Evolutionary conservation across 2,329 filamentous ascomycete species (phyloP).

Genomic region (Fusarium sp.): DNA sequence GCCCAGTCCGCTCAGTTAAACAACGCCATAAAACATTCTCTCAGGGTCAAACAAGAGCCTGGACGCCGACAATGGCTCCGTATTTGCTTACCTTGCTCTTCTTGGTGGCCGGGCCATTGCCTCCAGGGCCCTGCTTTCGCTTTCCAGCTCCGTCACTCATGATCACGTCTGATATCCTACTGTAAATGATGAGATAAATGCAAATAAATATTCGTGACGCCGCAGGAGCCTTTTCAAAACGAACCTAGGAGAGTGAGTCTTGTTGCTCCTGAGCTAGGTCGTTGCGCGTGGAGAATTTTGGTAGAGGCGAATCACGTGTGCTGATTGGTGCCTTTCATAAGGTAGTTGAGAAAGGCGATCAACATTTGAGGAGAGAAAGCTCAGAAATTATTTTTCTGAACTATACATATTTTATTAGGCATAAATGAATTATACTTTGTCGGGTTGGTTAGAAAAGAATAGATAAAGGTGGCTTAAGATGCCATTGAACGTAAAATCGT

Average conservation of each 20-base stretch:
- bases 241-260: background rate
- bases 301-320: constrained; percentile 30
- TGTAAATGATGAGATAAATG: background rate
- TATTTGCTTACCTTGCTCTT: constrained; percentile 52
- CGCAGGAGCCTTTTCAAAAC: background rate
- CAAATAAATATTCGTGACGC: background rate
- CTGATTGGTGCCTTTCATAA: background rate
- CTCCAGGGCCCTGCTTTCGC: constrained; percentile 48
- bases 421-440: background rate
- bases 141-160: constrained; percentile 49
- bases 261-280: constrained; percentile 8
- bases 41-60: background rate
- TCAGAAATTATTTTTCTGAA: background rate
- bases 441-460: background rate
- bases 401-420: background rate
- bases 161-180: background rate
- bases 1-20: constrained; percentile 7
- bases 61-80: background rate
- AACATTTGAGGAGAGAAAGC: background rate
- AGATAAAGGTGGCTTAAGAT: background rate
- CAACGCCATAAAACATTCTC: background rate
- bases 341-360: background rate
- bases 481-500: background rate
- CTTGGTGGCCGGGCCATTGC: constrained; percentile 45
- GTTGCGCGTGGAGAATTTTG: constrained; percentile 34